These are phyloP conservation scores for Actinomortierella wolfii DNA, from an alignment of 371 early-diverging fungal species.

Conservation along the genomic window DNA sequence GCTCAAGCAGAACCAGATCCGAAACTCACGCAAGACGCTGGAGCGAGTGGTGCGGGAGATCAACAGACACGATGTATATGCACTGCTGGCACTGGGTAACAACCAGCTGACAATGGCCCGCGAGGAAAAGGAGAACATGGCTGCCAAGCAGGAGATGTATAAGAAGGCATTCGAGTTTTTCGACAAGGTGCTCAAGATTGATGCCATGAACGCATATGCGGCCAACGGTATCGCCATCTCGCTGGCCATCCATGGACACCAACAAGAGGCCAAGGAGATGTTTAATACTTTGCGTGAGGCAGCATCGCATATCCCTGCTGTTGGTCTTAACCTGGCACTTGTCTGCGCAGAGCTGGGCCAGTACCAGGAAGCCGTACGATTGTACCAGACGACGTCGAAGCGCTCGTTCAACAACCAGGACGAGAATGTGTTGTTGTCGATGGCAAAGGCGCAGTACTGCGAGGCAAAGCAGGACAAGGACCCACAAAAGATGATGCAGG, in stretches of 20 bases:
- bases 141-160: constrained; percentile 58
- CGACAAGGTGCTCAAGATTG: constrained; percentile 75
- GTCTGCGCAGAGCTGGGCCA: constrained; percentile 73
- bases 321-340: constrained; percentile 83
- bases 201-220: constrained; percentile 73
- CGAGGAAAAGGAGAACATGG: constrained; percentile 49
- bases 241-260: constrained; percentile 74
- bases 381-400: constrained; percentile 67
- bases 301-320: constrained; percentile 57
- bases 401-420: constrained; percentile 62
- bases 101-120: constrained; percentile 69
- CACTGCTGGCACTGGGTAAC: constrained; percentile 85
- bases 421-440: constrained; percentile 64
- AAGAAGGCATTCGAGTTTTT: constrained; percentile 84
- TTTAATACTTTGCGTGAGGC: constrained; percentile 76
- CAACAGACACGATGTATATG: constrained; percentile 80
- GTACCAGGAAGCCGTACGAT: constrained; percentile 69
- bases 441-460: constrained; percentile 84
- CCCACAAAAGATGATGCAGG: constrained; percentile 65
- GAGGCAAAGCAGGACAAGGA: constrained; percentile 76
- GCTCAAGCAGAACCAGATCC: constrained; percentile 57
- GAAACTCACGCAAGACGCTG: constrained; percentile 69
- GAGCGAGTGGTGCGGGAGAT: constrained; percentile 80
- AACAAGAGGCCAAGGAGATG: constrained; percentile 73
- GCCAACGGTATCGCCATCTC: constrained; percentile 83